Conservation (phyloP, 495 filamentous ascomycete species). For the Lasiosphaeris hirsuta region DNA sequence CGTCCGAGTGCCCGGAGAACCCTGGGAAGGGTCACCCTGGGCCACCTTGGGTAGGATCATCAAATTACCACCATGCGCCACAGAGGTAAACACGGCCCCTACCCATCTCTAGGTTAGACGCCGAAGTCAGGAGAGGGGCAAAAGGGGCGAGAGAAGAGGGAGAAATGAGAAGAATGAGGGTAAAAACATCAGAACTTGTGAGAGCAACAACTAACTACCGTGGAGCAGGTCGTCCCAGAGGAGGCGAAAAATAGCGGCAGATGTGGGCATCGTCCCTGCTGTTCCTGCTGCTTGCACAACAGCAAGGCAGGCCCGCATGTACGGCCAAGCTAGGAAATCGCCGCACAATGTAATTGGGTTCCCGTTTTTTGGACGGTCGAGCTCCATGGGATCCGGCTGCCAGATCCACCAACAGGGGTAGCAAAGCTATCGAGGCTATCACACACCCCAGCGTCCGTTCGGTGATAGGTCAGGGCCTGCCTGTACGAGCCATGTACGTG, state of each 20-base stretch:
- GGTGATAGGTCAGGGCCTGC: too few species aligned
- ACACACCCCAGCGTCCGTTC: background rate
- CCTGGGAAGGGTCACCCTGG: background rate
- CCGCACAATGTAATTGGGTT: conserved; percentile 17
- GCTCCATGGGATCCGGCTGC: conserved; percentile 8
- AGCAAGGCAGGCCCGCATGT: background rate
- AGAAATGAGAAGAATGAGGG: background rate
- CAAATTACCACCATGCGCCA: background rate
- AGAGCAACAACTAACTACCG: background rate
- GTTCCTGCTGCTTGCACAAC: background rate
- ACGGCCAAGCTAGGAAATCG: conserved; percentile 8
- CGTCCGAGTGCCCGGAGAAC: background rate
- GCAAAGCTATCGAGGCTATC: conserved; percentile 10
- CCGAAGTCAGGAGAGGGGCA: background rate
- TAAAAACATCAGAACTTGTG: background rate
- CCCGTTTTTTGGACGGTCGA: conserved; percentile 15
- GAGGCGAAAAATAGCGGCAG: background rate
- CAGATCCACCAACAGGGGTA: conserved; percentile 11
- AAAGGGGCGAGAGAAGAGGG: background rate
- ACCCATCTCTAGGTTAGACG: too few species aligned
- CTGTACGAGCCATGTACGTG: too few species aligned
- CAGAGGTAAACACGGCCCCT: background rate
- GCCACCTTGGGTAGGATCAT: background rate
- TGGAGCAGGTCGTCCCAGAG: background rate
- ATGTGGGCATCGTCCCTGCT: background rate